Evolutionary conservation across 2,329 filamentous ascomycete genomes (phyloP), one percentile per base, ranked within the genome.

Genomic region (Cordyceps tenuipes): DNA sequence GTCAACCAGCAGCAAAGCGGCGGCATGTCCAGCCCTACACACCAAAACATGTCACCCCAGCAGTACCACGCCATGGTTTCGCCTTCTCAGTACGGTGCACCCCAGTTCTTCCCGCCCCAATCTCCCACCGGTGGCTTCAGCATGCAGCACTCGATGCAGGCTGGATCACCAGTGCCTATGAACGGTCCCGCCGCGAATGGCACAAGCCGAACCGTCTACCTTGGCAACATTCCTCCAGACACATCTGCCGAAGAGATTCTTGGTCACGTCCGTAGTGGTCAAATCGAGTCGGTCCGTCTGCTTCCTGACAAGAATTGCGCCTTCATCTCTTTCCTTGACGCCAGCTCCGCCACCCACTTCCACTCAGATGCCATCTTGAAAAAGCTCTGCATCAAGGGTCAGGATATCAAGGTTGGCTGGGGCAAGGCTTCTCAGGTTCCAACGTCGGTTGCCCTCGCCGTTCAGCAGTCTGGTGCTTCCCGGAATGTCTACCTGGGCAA

Each of bases 361-460:
- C 94, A 99, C 80, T 99, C 94, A 21, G 94, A 99, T 81, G 94
- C 94, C 67, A 99, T 99, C 76, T 84, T 99, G 83, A 99, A 99
- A 82, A 99, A 97, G 82, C 85, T 99, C 72, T 92, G 92, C 68
- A 96, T 99, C 79, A 92, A 96, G 76, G 93, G 93, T 29, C 94
- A 97, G 79, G 94, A 99, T 73, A 97, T 99, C 80, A 99, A 99
- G 81, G 92, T 99, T 68, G 94, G 94, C 64, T 99, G 94, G 94
- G 94, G 94, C 64, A 99, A 99, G 77, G 93, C 94, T 36, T 97
- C 94, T 3, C 93, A 96, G 75, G 94, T 99, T 0, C 94, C 94
- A 3, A 97, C 93, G 2, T 97, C 94, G 2, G 94, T 99, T 51
- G 91, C 92, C n/a, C 81, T 97, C 61, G 93, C 94, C 51, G 94